A percentile compares a stretch with the other conserved stretches of the same genome.
Evolutionary conservation across 208 protist genomes (phyloP).

Genomic region (Phytomonas francai): DNA sequence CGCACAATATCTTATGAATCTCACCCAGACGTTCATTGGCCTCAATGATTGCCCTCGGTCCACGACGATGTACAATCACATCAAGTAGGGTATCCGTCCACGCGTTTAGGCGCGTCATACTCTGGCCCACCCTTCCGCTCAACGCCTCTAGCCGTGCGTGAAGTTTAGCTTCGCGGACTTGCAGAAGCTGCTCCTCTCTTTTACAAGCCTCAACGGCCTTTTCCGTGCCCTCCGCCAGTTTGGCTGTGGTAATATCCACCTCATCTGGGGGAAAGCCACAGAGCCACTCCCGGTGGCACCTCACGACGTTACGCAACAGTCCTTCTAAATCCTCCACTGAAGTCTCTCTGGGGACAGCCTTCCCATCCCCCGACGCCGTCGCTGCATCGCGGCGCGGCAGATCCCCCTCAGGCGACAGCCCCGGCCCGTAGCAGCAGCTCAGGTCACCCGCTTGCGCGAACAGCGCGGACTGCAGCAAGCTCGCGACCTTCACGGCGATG

Average conservation of each 20-base stretch:
- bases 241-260: slow-evolving; percentile 9
- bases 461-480: slow-evolving; percentile 32
- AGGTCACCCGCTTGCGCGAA: slow-evolving; percentile 25
- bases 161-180: slow-evolving; percentile 22
- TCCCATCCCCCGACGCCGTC: slow-evolving; percentile 4
- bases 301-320: slow-evolving; percentile 21
- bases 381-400: neutral
- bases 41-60: slow-evolving; percentile 26
- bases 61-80: slow-evolving; percentile 54
- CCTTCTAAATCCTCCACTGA: slow-evolving; percentile 10
- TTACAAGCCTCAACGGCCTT: slow-evolving; percentile 1
- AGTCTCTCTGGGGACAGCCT: slow-evolving; percentile 14
- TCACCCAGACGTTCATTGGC: slow-evolving; percentile 66
- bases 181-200: slow-evolving; percentile 19
- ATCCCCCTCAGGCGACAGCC: neutral
- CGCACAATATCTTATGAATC: slow-evolving; percentile 45
- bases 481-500: slow-evolving; percentile 19
- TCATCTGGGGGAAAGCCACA: slow-evolving; percentile 16
- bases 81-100: slow-evolving; percentile 49
- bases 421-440: neutral
- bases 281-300: slow-evolving; percentile 24
- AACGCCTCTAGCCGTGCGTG: slow-evolving; percentile 18
- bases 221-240: slow-evolving; percentile 12
- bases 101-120: slow-evolving; percentile 9
- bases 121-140: slow-evolving; percentile 12